Evolutionary conservation across 129 eudicot genomes (phyloP).

Genomic region (Chrysanthemum lavandulifolium): DNA sequence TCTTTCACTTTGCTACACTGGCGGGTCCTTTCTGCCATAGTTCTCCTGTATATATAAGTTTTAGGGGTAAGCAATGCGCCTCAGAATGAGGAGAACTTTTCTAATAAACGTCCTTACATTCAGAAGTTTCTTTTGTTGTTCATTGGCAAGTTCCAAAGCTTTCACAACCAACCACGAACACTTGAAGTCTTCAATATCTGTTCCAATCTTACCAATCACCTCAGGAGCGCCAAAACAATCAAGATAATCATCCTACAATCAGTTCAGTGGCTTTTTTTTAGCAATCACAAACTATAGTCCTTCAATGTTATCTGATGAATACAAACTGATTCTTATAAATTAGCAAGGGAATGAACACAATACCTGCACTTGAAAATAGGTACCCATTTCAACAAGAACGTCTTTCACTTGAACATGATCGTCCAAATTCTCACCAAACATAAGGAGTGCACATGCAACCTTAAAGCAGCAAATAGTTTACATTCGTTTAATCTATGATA

Average conservation of each 20-base stretch:
- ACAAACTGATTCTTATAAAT: background rate
- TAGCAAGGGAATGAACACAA: constrained; percentile 9
- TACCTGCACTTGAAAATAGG: constrained; percentile 90
- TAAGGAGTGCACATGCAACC: constrained; percentile 88
- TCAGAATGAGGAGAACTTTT: background rate
- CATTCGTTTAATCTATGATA: background rate
- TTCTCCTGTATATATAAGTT: constrained; percentile 45
- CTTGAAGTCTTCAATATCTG: constrained; percentile 78
- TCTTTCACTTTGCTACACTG: constrained; percentile 72
- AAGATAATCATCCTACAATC: constrained; percentile 70
- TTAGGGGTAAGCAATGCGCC: background rate
- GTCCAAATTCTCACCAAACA: constrained; percentile 73
- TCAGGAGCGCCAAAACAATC: constrained; percentile 84
- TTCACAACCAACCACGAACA: constrained; percentile 90
- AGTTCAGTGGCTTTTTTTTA: background rate
- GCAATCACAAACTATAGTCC: background rate
- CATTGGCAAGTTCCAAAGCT: constrained; percentile 61
- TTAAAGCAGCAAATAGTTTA: constrained; percentile 21
- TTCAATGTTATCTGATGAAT: background rate
- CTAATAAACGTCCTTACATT: constrained; percentile 31
- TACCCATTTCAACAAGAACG: constrained; percentile 83
- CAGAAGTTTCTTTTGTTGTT: constrained; percentile 64
- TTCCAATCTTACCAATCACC: constrained; percentile 84
- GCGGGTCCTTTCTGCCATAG: constrained; percentile 69
- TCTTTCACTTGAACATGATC: constrained; percentile 67